Conservation (phyloP, 306 rosid species). For the Begonia fuchsioides region DNA sequence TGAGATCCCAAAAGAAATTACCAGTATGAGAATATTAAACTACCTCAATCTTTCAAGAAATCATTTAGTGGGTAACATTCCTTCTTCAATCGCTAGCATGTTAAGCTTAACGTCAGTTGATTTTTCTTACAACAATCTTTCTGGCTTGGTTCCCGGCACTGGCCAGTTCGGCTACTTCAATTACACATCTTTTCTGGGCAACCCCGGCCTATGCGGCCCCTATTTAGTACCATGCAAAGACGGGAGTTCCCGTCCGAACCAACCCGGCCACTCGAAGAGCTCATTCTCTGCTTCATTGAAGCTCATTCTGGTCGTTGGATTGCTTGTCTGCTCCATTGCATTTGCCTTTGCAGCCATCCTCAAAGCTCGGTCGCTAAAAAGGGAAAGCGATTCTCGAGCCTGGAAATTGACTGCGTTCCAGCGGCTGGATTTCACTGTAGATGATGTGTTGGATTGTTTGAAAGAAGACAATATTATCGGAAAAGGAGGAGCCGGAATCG, state of each 20-base stretch:
- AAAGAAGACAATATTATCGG: conserved; percentile 88
- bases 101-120: conserved; percentile 85
- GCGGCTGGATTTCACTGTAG: conserved; percentile 73
- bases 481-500: conserved; percentile 96
- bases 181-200: conserved; percentile 74
- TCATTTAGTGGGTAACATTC: conserved; percentile 65
- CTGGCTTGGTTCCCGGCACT: conserved; percentile 85
- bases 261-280: conserved; percentile 39
- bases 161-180: conserved; percentile 92
- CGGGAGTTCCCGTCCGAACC: conserved; percentile 39
- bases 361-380: conserved; percentile 71
- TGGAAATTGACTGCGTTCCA: conserved; percentile 86
- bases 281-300: conserved; percentile 62
- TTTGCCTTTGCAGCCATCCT: conserved; percentile 63
- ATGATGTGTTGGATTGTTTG: conserved; percentile 70
- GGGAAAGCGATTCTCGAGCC: conserved; percentile 60
- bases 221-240: conserved; percentile 70
- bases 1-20: conserved; percentile 59
- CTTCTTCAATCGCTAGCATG: conserved; percentile 54
- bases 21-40: conserved; percentile 65
- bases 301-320: conserved; percentile 52
- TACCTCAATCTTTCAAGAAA: conserved; percentile 73
- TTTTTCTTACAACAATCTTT: conserved; percentile 77
- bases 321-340: conserved; percentile 56
- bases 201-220: conserved; percentile 70